phyloP scores from a whole-genome alignment of 2,329 filamentous ascomycete species.

The Epichloe typhina region DNA sequence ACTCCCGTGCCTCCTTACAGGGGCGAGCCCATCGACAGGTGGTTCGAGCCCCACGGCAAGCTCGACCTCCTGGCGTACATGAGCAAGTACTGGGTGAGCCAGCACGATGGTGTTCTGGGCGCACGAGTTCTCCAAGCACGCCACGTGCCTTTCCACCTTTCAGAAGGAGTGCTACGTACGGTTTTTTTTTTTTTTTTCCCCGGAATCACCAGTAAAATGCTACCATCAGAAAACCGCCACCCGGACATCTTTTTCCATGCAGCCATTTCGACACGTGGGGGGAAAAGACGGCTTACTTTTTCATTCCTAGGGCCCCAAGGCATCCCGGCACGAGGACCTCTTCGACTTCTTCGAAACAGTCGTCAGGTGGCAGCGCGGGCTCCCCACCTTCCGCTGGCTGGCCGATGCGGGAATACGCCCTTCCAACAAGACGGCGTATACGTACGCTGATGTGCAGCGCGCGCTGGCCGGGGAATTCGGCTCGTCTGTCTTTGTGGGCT shows the following conservation, averaged over 20 bases:
- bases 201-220: too few relatives aligned
- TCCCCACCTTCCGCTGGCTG: slow-evolving; percentile 52
- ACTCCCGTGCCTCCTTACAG: slow-evolving; percentile 43
- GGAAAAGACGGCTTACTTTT: too few relatives aligned
- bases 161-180: slow-evolving; percentile 46
- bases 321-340: slow-evolving; percentile 43
- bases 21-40: slow-evolving; percentile 43
- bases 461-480: slow-evolving; percentile 38
- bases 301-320: slow-evolving; percentile 31
- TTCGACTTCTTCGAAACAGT: slow-evolving; percentile 50
- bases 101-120: slow-evolving; percentile 46
- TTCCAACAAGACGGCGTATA: slow-evolving; percentile 44
- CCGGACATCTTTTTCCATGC: too few relatives aligned
- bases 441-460: slow-evolving; percentile 35
- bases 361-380: slow-evolving; percentile 40
- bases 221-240: too few relatives aligned
- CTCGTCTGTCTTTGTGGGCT: slow-evolving; percentile 46
- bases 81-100: slow-evolving; percentile 51
- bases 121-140: slow-evolving; percentile 57
- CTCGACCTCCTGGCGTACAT: slow-evolving; percentile 50
- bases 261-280: too few relatives aligned
- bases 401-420: slow-evolving; percentile 38
- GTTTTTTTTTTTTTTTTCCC: background rate
- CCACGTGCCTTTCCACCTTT: slow-evolving; percentile 54
- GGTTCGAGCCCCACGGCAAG: slow-evolving; percentile 43